Percentiles rank a stretch among this genome's conserved stretches.
These are phyloP conservation scores for Zhuliangozyma parablackwelliae DNA, from an alignment of 1,139 yeast species.

Conservation along the genomic window DNA sequence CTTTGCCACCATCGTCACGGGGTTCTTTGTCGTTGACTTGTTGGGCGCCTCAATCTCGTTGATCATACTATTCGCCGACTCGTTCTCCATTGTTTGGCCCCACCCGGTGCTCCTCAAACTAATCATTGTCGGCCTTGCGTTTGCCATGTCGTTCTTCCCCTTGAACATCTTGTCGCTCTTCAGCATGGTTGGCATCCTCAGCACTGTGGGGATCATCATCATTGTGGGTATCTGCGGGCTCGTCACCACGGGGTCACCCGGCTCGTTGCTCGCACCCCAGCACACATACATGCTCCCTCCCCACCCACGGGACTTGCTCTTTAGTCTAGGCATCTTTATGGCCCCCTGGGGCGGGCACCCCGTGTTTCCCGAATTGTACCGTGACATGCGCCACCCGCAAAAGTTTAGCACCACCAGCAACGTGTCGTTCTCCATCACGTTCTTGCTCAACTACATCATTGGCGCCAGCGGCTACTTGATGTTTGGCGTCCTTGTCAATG, in stretches of 20 bases:
- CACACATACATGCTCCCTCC: slow-evolving; percentile 49
- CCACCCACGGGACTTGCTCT: slow-evolving; percentile 43
- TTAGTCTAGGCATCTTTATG: slow-evolving; percentile 72
- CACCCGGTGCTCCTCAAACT: slow-evolving; percentile 47
- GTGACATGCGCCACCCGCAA: slow-evolving; percentile 79
- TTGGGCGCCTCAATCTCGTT: slow-evolving; percentile 76
- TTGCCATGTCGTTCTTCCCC: slow-evolving; percentile 69
- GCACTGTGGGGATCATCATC: slow-evolving; percentile 61
- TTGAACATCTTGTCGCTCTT: slow-evolving; percentile 66
- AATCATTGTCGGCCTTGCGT: slow-evolving; percentile 41
- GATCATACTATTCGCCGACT: slow-evolving; percentile 78
- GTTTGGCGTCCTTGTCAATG: slow-evolving; percentile 36
- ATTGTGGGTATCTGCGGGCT: slow-evolving; percentile 63
- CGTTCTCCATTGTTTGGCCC: slow-evolving; percentile 66
- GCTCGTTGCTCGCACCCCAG: slow-evolving; percentile 60
- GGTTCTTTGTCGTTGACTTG: slow-evolving; percentile 70
- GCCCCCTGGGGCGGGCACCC: slow-evolving; percentile 94
- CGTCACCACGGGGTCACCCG: slow-evolving; percentile 51
- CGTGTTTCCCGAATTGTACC: slow-evolving; percentile 72
- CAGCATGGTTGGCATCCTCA: slow-evolving; percentile 68
- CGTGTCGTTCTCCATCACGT: slow-evolving; percentile 32
- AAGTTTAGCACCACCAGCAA: slow-evolving; percentile 27
- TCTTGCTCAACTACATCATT: slow-evolving; percentile 27
- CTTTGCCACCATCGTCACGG: slow-evolving; percentile 58
- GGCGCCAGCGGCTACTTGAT: slow-evolving; percentile 37